A percentile compares a stretch with the other conserved stretches of the same genome.
Conservation (phyloP, 1,139 yeast species). For the Lodderomyces margitis region DNA sequence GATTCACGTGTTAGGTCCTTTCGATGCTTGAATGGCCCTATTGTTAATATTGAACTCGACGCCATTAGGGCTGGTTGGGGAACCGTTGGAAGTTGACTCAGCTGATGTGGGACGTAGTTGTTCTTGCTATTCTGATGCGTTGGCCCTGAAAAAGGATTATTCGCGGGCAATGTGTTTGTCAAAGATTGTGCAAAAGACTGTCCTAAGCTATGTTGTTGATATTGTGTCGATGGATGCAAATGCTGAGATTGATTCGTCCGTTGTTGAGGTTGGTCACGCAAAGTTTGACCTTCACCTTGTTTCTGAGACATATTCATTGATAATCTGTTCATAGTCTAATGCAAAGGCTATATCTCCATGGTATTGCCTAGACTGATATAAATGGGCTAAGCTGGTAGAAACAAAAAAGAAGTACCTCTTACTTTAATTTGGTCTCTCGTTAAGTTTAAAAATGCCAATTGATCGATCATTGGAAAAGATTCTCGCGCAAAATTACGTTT, state of each 20-base stretch:
- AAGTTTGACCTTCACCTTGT: not conserved
- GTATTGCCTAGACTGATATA: too few relatives aligned
- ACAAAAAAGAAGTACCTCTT: too few relatives aligned
- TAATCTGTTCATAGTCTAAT: not conserved
- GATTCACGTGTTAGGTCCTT: conserved; percentile 68
- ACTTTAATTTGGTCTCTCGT: too few relatives aligned
- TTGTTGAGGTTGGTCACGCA: conserved; percentile 2
- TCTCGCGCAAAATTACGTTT: not conserved
- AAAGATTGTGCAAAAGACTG: not conserved
- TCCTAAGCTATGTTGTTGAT: conserved; percentile 1
- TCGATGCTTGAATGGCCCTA: conserved; percentile 71
- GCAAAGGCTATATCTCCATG: not conserved
- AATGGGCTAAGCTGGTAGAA: too few relatives aligned
- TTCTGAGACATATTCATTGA: not conserved
- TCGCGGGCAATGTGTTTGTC: conserved; percentile 4
- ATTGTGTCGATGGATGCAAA: conserved; percentile 8
- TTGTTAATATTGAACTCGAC: conserved; percentile 62
- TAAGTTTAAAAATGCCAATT: too few relatives aligned
- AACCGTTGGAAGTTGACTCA: conserved; percentile 14
- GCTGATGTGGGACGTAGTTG: conserved; percentile 4
- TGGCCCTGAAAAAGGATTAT: conserved; percentile 7
- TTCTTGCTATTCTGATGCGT: conserved; percentile 4
- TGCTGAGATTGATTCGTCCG: conserved; percentile 7
- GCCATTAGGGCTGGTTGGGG: conserved; percentile 59
- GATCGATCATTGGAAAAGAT: not conserved